Base-by-base conservation (phyloP, 2,329 filamentous ascomycete species). In the Teratosphaeriaceae sp. region DNA sequence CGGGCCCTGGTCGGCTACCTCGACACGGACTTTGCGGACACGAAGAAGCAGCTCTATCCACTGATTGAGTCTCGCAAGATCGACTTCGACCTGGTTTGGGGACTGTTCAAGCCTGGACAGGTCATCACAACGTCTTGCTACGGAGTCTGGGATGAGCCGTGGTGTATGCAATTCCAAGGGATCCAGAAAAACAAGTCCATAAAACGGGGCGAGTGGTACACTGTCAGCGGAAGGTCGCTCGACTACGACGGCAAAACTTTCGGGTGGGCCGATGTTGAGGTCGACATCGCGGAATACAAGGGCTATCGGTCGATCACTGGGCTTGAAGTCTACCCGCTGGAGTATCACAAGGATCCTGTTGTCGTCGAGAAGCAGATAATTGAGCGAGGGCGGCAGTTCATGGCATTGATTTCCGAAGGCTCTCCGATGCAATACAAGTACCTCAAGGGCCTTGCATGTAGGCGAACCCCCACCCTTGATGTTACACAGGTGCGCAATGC, bases 231-330 rank as follows among this genome's bases (percentile, higher is more conserved):
- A 18, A 66, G 74, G 61, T 94, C 92, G 53, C 75, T 95, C 20
- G 88, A 94, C 57, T 94, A 88, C 48, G 87, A 95, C 54, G 89
- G 88, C 44, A 94, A 94, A 60, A 74, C 77, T 5, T 94, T 89
- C 59, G 88, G 88, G 2, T 82, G 84, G 55, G 85, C 85, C 13
- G 79, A 72, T 38, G 78, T 87, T 57, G 71, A 78, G 9, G 76
- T 80, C 27, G 80, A 88, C 39, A 79, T 95, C 11, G 66, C 75
- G 5, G 72, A 78, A 2, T 96, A 95, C 71, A 84, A 85, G n/a
- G n/a, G n/a, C n/a, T n/a, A n/a, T n/a, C n/a, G n/a, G n/a, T 89
- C 87, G 65, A 94, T 96, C 57, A 86, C 82, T 9, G 87, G 79
- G 55, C 71, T 95, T 6, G 68, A 77, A 0, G 84, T 79, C 47